Percentiles rank a stretch among this genome's conserved stretches.
Conservation (phyloP, 2,329 filamentous ascomycete genomes). For the Westerdykella ornata region DNA sequence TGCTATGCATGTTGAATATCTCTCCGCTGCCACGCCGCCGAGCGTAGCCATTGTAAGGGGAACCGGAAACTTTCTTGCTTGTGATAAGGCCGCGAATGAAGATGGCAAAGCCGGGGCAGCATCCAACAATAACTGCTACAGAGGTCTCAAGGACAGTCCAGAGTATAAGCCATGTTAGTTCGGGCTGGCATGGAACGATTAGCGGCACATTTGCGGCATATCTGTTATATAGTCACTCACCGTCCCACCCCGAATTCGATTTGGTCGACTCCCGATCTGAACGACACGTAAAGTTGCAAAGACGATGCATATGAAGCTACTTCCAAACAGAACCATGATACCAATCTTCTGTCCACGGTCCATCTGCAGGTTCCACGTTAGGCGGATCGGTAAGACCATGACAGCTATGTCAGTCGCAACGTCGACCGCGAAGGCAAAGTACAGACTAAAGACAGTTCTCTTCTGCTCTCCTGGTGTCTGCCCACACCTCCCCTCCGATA, state of each 20-base stretch:
- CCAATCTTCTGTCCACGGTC: constrained; percentile 26
- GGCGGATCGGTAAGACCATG: constrained; percentile 32
- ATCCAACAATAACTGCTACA: constrained; percentile 18
- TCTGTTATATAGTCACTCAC: too few species aligned
- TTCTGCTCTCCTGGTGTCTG: constrained; percentile 9
- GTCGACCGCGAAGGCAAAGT: constrained; percentile 31
- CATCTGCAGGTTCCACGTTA: constrained; percentile 35
- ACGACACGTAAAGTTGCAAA: constrained; percentile 23
- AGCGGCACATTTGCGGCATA: too few species aligned
- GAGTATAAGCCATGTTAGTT: constrained; percentile 30
- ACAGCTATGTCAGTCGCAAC: constrained; percentile 25
- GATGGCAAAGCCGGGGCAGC: neutral
- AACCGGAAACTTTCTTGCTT: constrained; percentile 1
- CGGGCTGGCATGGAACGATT: constrained; percentile 7
- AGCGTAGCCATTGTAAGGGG: neutral
- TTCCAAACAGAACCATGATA: constrained; percentile 22
- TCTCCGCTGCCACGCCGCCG: neutral
- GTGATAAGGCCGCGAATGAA: constrained; percentile 9
- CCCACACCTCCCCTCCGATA: constrained; percentile 24
- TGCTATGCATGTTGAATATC: neutral
- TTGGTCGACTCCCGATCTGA: constrained; percentile 20
- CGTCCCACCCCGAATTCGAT: constrained; percentile 8
- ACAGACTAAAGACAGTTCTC: constrained; percentile 22
- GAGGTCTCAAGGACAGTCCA: constrained; percentile 32
- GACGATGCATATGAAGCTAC: constrained; percentile 14